These are phyloP conservation scores for Phaeodactylum tricornutum DNA, from an alignment of 108 stramenopile genomes.

Conservation along the genomic window DNA sequence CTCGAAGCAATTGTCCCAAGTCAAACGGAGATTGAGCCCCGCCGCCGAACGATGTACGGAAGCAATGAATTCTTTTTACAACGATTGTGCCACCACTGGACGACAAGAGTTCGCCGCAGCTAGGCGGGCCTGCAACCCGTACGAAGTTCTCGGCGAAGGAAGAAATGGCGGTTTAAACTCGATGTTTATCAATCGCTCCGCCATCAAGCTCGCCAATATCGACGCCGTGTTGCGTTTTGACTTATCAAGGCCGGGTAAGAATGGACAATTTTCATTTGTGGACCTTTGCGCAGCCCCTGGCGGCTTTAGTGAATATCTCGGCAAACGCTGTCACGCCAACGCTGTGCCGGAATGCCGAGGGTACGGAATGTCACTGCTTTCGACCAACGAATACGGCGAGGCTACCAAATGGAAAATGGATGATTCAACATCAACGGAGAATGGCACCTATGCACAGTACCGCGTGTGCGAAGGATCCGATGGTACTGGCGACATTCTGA, in stretches of 20 bases:
- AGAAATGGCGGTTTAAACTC: constrained; percentile 24
- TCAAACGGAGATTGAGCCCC: constrained; percentile 48
- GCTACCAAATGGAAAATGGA: constrained; percentile 58
- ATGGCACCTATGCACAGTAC: background rate
- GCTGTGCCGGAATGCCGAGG: constrained; percentile 26
- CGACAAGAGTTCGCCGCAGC: constrained; percentile 45
- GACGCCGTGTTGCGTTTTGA: constrained; percentile 53
- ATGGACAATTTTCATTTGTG: constrained; percentile 50
- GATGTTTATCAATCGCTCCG: constrained; percentile 58
- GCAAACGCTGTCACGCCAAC: constrained; percentile 30
- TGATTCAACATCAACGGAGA: constrained; percentile 3
- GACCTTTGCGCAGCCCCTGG: constrained; percentile 86
- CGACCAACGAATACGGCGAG: constrained; percentile 61
- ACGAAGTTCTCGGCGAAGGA: constrained; percentile 50
- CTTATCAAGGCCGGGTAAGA: constrained; percentile 13
- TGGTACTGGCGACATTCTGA: constrained; percentile 76
- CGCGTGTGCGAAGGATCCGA: constrained; percentile 49
- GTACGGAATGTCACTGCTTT: constrained; percentile 75
- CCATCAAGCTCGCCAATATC: constrained; percentile 78
- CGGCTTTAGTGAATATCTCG: constrained; percentile 83
- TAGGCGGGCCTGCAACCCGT: constrained; percentile 55
- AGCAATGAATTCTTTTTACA: background rate
- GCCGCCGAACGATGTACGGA: constrained; percentile 37
- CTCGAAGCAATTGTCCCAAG: constrained; percentile 27
- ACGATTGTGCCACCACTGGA: background rate